Evolutionary conservation across 768 basidiomycete genomes (phyloP).

Genomic region (Auricularia sp.): DNA sequence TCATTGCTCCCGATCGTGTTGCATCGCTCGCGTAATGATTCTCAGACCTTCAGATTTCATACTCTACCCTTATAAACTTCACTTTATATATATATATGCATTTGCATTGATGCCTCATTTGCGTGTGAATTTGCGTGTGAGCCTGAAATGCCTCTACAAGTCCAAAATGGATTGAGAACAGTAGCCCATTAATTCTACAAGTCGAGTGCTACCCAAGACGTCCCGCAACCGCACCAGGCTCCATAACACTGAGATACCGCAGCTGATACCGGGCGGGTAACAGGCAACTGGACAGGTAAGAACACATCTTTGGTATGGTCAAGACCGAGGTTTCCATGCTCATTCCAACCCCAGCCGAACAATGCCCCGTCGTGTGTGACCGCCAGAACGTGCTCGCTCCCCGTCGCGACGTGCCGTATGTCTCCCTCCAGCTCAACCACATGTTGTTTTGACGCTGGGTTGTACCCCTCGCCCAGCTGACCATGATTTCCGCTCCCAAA

Average conservation of each 20-base stretch:
- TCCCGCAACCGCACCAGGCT: constrained; percentile 37
- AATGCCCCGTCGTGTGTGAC: constrained; percentile 29
- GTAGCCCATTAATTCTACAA: not conserved
- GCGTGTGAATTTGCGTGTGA: too few species aligned
- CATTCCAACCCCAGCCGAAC: constrained; percentile 97
- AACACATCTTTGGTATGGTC: constrained; percentile 46
- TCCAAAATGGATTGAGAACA: too few species aligned
- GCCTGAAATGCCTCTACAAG: too few species aligned
- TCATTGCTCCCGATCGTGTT: too few species aligned
- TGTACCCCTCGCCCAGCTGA: constrained; percentile 45
- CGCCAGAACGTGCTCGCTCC: constrained; percentile 75
- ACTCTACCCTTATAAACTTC: too few species aligned
- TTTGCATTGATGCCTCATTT: too few species aligned
- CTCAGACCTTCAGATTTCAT: too few species aligned
- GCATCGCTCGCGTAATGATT: too few species aligned
- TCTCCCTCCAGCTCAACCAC: constrained; percentile 11
- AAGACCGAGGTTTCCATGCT: constrained; percentile 86
- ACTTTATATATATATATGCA: too few species aligned
- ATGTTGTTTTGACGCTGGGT: constrained; percentile 19
- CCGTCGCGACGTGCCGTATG: constrained; percentile 43
- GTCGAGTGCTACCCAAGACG: constrained; percentile 31
- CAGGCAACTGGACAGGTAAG: constrained; percentile 46
- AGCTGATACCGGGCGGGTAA: constrained; percentile 10
- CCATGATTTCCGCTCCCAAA: constrained; percentile 44
- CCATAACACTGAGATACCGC: constrained; percentile 2